Base-by-base conservation (phyloP, 2,329 filamentous ascomycete species). In the Septoria petroselini region DNA sequence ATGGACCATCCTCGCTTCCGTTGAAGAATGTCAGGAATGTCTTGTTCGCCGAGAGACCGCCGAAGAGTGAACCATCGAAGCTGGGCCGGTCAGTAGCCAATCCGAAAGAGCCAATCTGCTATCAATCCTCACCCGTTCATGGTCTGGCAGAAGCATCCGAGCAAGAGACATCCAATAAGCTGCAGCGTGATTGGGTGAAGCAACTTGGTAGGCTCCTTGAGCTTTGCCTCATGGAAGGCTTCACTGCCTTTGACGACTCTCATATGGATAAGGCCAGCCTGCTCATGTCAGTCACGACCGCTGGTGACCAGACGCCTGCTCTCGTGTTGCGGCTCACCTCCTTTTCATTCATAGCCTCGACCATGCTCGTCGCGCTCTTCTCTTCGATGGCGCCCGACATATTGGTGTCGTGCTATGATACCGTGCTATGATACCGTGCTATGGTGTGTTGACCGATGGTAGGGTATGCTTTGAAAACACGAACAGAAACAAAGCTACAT, bases 61-160 rank as follows among this genome's bases (percentile, higher is more conserved):
- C 75, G 59, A 81, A 77, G 41, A 83, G 71, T 21, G 75, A 78
- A 30, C 78, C 78, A 56, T 83, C 79, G 55, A 77, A 82, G 21
- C 41, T 43, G 30, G 9, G 29, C 12, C 31, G 21, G 41, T 43
- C 29, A 33, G 14, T 14, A 18, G n/a, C n/a, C n/a, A n/a, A n/a
- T n/a, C n/a, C n/a, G n/a, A n/a, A n/a, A n/a, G n/a, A n/a, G n/a
- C n/a, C n/a, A n/a, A n/a, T n/a, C n/a, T n/a, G n/a, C n/a, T n/a
- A 12, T 12, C 15, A 12, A 23, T 18, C 7, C 11, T 29, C 27
- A 18, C 15, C 17, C 41, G 7, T 11, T 25, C 49, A 60, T 55
- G 18, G 56, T 62, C 45, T 59, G 57, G 38, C 69, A 71, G 55
- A 73, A 69, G 60, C 71, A 74, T 25, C 69, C 71, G 54, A 60